These are phyloP conservation scores for Paxillus rubicundulus DNA, from an alignment of 768 basidiomycete species.

Conservation along the genomic window DNA sequence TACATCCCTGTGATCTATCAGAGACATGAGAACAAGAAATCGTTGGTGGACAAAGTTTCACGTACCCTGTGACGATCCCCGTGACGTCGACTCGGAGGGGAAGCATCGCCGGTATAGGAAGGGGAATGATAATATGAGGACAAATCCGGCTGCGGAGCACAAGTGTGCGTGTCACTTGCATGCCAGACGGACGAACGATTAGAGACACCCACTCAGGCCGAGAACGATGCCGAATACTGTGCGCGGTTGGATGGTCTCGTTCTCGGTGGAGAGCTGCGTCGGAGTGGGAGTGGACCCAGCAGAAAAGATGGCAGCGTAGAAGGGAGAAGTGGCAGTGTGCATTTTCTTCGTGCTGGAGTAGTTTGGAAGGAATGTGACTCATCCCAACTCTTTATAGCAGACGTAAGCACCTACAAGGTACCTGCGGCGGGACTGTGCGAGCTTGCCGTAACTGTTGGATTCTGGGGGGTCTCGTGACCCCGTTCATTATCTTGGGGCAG, in stretches of 20 bases:
- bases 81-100: too few relatives aligned
- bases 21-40: too few relatives aligned
- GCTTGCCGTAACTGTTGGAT: too few relatives aligned
- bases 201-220: constrained; percentile 12
- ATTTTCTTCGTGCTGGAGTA: not conserved
- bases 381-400: too few relatives aligned
- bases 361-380: too few relatives aligned
- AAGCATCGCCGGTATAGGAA: not conserved
- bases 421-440: too few relatives aligned
- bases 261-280: not conserved
- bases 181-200: not conserved
- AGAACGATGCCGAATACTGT: constrained; percentile 14
- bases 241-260: constrained; percentile 1
- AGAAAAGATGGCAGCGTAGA: not conserved
- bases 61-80: too few relatives aligned
- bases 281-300: not conserved
- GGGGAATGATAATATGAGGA: constrained; percentile 6
- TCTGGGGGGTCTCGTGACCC: too few relatives aligned
- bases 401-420: too few relatives aligned
- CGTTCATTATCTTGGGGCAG: too few relatives aligned
- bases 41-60: too few relatives aligned
- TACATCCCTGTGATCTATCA: too few relatives aligned
- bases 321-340: not conserved
- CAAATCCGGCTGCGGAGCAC: constrained; percentile 9
- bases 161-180: not conserved